Evolutionary conservation across 2,329 filamentous ascomycete species (phyloP).

Genomic region (Colletotrichum sidae): DNA sequence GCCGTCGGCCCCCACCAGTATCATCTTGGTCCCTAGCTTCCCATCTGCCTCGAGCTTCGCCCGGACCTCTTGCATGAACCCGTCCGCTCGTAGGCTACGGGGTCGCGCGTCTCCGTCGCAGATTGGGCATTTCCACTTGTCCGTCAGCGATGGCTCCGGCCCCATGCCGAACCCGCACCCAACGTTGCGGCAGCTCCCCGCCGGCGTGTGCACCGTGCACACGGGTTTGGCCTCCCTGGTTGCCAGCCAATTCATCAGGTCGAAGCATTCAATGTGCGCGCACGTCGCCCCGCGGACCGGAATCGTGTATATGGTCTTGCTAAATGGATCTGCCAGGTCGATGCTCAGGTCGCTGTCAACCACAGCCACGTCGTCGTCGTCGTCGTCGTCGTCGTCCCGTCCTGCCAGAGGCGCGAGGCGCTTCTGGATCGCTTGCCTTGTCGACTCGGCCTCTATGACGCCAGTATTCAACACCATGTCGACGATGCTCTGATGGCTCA

Average conservation of each 20-base stretch:
- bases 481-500: slow-evolving; percentile 58
- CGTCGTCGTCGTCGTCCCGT: slow-evolving; percentile 29
- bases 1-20: slow-evolving; percentile 46
- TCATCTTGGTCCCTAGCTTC: slow-evolving; percentile 43
- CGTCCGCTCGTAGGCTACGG: slow-evolving; percentile 75
- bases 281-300: slow-evolving; percentile 80
- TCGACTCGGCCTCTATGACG: slow-evolving; percentile 58
- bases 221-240: slow-evolving; percentile 67
- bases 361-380: slow-evolving; percentile 73
- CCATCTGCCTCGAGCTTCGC: slow-evolving; percentile 54
- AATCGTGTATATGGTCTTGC: slow-evolving; percentile 69
- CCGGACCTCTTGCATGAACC: slow-evolving; percentile 76
- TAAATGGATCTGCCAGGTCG: slow-evolving; percentile 76
- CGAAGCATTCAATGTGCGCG: slow-evolving; percentile 88
- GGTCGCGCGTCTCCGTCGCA: slow-evolving; percentile 84
- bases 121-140: slow-evolving; percentile 89
- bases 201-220: slow-evolving; percentile 48
- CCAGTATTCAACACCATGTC: slow-evolving; percentile 50
- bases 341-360: slow-evolving; percentile 69
- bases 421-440: slow-evolving; percentile 67
- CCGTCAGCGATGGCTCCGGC: slow-evolving; percentile 66
- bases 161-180: slow-evolving; percentile 20
- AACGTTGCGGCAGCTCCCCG: slow-evolving; percentile 52
- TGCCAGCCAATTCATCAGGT: slow-evolving; percentile 82
- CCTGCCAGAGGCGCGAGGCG: slow-evolving; percentile 50